Base-by-base conservation (phyloP, 2,329 filamentous ascomycete genomes). In the Diaporthe amygdali region DNA sequence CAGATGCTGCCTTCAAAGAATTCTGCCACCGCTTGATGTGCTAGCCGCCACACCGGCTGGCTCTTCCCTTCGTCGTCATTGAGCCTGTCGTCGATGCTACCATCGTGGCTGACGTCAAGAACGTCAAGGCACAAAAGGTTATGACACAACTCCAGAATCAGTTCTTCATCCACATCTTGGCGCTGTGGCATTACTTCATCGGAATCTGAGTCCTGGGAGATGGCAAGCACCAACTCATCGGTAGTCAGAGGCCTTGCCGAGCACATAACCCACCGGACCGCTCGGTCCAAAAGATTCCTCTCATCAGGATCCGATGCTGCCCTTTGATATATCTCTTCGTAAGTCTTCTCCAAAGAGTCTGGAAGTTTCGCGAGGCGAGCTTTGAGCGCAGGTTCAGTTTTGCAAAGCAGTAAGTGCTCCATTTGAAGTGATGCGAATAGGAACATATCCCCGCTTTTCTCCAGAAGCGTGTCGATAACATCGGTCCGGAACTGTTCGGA, bases 181-280 rank as follows among this genome's bases (percentile, higher is more conserved):
- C 8, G 10, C 17, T 14, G 30, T n/a, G 2, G 4, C 0, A 2
- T 2, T 22, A 55, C 3, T 1, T 5, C 2, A 15, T 37, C 32
- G 10, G n/a, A 22, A 2, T 37, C 52, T 3, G n/a, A 8, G 1
- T 55, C 52, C 10, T 55, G 52, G 2, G 20, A 14, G 1, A 55
- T 22, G 3, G 52, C 52, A 10, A 37, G 7, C 30, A 55, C 9
- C 10, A 55, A 10, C 32, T 37, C 9, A 10, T 3, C 1, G 1
- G 30, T 55, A 8, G 8, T 55, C 20, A 55, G 8, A 8, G 52
- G 52, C 2, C 20, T 37, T 8, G 52, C 30, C 2, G 52, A 34
- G 20, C 52, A 55, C 10, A 55, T 2, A 1, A 55, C 52, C 52
- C 52, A 55, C 12, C 4, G 2, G 0, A 55, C 2, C 0, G 52